Conservation (phyloP, 148 eudicot genomes). For the Selenicereus undatus region DNA sequence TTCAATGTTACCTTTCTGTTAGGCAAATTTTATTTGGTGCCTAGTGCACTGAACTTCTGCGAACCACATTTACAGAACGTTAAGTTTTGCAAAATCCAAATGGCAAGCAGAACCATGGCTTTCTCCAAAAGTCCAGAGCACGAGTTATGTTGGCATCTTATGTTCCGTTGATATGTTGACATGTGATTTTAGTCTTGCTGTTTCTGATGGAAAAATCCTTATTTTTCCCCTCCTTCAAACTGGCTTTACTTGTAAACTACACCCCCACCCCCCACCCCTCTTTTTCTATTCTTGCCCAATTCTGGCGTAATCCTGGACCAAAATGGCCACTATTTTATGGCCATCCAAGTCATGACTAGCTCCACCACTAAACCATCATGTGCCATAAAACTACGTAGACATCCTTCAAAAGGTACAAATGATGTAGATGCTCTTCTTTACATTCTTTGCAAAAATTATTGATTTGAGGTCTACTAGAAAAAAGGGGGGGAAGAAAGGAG, state of each 20-base stretch:
- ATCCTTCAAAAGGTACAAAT: background rate
- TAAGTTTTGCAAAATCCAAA: too few relatives aligned
- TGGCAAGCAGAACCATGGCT: too few relatives aligned
- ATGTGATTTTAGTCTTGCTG: background rate
- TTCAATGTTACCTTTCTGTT: background rate
- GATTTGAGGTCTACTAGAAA: background rate
- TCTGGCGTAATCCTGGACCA: background rate
- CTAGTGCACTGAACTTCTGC: background rate
- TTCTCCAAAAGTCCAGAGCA: background rate
- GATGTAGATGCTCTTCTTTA: background rate
- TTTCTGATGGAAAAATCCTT: background rate
- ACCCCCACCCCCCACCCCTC: background rate
- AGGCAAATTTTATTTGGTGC: background rate
- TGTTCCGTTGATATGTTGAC: background rate
- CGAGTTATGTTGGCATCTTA: background rate
- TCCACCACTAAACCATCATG: background rate
- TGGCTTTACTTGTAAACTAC: background rate
- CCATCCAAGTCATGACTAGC: background rate
- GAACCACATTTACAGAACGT: background rate
- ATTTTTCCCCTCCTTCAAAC: background rate
- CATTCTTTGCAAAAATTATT: background rate
- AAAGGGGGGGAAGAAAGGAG: background rate
- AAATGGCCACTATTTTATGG: background rate
- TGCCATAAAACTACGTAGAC: background rate
- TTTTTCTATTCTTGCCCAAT: background rate